Conservation (phyloP, 148 eudicot genomes). For the Diospyros lotus region DNA sequence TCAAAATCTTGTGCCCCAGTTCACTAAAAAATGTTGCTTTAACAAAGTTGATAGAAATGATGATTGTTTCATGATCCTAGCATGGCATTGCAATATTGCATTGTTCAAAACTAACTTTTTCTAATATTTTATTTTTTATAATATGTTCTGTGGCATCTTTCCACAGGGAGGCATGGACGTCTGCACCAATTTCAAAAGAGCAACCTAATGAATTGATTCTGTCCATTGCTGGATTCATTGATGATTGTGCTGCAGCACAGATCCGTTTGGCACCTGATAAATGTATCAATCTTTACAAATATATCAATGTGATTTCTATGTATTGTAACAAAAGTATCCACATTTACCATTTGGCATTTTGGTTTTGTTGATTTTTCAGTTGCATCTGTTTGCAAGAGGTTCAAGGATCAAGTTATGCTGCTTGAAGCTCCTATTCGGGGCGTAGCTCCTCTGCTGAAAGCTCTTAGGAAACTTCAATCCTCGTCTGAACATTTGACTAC, state of each 20-base stretch:
- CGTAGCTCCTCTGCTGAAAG: constrained; percentile 74
- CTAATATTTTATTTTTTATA: too few species aligned
- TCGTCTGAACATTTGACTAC: constrained; percentile 77
- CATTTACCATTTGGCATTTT: constrained; percentile 6
- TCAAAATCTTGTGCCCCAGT: background rate
- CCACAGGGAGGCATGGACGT: constrained; percentile 70
- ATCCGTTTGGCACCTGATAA: constrained; percentile 82
- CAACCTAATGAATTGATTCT: constrained; percentile 43
- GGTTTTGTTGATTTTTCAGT: constrained; percentile 41
- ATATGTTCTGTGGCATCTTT: background rate
- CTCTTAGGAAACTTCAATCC: constrained; percentile 60
- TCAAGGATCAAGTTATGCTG: constrained; percentile 64
- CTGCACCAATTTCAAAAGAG: constrained; percentile 47
- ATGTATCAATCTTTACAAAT: constrained; percentile 37
- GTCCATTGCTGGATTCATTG: constrained; percentile 55
- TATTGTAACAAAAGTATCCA: background rate
- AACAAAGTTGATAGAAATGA: background rate
- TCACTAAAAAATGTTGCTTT: background rate
- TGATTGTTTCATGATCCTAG: background rate
- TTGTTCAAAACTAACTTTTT: background rate
- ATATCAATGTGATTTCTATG: background rate
- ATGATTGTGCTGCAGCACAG: constrained; percentile 65
- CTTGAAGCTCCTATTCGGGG: constrained; percentile 77
- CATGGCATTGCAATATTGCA: background rate
- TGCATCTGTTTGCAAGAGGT: constrained; percentile 69